A percentile compares a stretch with the other conserved stretches of the same genome.
phyloP scores from a whole-genome alignment of 2,329 filamentous ascomycete genomes.

The Monosporascus sp. region DNA sequence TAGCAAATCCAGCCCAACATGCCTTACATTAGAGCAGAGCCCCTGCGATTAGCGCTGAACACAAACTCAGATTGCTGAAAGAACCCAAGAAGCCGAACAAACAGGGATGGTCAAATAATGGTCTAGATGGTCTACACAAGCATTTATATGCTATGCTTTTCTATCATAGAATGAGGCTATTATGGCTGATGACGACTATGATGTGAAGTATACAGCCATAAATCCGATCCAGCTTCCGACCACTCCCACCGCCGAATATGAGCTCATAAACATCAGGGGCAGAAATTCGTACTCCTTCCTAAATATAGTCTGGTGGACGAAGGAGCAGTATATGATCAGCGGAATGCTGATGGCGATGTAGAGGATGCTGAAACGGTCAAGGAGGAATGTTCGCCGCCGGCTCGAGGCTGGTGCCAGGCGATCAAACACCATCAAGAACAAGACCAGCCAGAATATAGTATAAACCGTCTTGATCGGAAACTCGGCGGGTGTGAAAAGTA shows the following conservation, averaged over 20 bases:
- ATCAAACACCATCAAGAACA: constrained; percentile 84
- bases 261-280: constrained; percentile 94
- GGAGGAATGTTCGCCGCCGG: constrained; percentile 76
- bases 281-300: constrained; percentile 82
- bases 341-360: constrained; percentile 90
- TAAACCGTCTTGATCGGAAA: constrained; percentile 94
- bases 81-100: neutral
- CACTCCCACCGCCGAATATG: constrained; percentile 90
- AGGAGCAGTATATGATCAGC: constrained; percentile 80
- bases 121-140: neutral
- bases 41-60: neutral
- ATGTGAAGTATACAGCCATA: constrained; percentile 81
- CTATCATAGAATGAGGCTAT: neutral
- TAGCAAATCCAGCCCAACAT: constrained; percentile 12
- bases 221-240: constrained; percentile 95
- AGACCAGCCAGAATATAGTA: constrained; percentile 83
- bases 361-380: constrained; percentile 84
- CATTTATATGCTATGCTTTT: neutral
- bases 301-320: constrained; percentile 79
- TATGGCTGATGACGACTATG: constrained; percentile 26
- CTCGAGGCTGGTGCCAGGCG: constrained; percentile 78
- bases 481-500: constrained; percentile 87
- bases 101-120: neutral
- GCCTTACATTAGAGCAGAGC: constrained; percentile 6
- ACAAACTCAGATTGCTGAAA: neutral